Percentiles rank a stretch among this genome's conserved stretches.
Evolutionary conservation across 495 filamentous ascomycete species (phyloP).

Genomic region (Pseudoneurospora amorphoporcata): DNA sequence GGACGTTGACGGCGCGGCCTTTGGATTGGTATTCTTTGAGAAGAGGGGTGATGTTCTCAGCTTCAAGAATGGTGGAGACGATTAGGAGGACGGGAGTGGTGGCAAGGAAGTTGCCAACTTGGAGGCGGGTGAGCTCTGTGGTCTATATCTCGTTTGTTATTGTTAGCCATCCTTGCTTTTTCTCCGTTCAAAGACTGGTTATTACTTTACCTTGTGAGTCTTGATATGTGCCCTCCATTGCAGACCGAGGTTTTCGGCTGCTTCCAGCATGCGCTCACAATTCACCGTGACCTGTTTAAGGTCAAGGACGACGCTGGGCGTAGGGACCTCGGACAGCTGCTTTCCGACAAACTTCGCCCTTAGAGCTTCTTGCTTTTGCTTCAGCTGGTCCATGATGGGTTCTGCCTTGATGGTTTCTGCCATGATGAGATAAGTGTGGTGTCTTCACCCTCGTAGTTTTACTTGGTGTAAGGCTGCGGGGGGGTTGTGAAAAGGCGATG

Average conservation of each 20-base stretch:
- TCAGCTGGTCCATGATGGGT: not conserved
- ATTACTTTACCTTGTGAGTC: slow-evolving; percentile 60
- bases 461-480: not conserved
- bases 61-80: slow-evolving; percentile 70
- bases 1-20: slow-evolving; percentile 50
- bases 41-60: slow-evolving; percentile 55
- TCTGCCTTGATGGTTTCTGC: not conserved
- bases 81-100: slow-evolving; percentile 53
- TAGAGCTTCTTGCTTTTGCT: slow-evolving; percentile 27
- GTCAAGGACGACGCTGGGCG: slow-evolving; percentile 63
- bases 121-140: slow-evolving; percentile 57
- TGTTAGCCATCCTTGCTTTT: not conserved
- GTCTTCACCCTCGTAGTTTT: not conserved
- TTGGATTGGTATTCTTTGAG: slow-evolving; percentile 45
- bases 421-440: not conserved
- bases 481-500: not conserved
- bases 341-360: slow-evolving; percentile 49
- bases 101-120: slow-evolving; percentile 47
- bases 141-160: slow-evolving; percentile 29
- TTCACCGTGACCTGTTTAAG: slow-evolving; percentile 55
- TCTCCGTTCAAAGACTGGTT: not conserved
- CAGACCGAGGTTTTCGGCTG: slow-evolving; percentile 46
- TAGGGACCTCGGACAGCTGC: slow-evolving; percentile 47
- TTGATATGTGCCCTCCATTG: slow-evolving; percentile 78
- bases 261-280: slow-evolving; percentile 63